Evolutionary conservation across 73 alveolate genomes (phyloP).

Genomic region (Effrenium voratum): DNA sequence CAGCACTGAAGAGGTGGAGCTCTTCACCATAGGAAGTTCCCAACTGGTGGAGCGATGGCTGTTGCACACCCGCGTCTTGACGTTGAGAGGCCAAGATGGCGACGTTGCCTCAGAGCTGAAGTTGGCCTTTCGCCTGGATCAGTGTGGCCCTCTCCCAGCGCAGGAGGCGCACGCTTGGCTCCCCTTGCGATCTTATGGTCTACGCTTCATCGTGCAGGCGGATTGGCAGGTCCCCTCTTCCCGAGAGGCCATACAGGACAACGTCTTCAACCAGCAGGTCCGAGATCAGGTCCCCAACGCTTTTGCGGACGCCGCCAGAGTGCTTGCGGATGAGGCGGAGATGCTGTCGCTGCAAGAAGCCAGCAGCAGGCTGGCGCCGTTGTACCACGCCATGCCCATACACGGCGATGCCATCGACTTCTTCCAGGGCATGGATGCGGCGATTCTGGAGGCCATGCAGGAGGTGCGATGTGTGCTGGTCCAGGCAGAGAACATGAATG

Average conservation of each 20-base stretch:
- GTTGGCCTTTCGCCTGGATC: constrained; percentile 76
- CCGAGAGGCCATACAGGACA: constrained; percentile 68
- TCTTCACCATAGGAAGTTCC: no score
- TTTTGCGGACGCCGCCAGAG: constrained; percentile 52
- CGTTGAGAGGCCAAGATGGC: not conserved
- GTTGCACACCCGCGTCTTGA: constrained; percentile 40
- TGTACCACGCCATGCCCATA: not conserved
- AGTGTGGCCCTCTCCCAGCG: not conserved
- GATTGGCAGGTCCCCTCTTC: constrained; percentile 89
- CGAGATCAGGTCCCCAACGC: constrained; percentile 79
- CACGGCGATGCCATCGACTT: constrained; percentile 63
- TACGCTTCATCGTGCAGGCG: constrained; percentile 83
- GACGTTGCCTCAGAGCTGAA: constrained; percentile 49
- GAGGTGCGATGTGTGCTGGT: constrained; percentile 6
- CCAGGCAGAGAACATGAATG: no score
- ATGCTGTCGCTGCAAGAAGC: not conserved
- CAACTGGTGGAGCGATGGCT: constrained; percentile 76
- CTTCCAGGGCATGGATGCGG: constrained; percentile 36
- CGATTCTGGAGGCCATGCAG: constrained; percentile 39
- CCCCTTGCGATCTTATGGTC: constrained; percentile 76
- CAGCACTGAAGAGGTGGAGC: no score
- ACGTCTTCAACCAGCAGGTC: constrained; percentile 62
- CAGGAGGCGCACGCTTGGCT: constrained; percentile 84
- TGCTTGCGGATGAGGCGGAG: not conserved
- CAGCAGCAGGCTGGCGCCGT: no score